phyloP scores from a whole-genome alignment of 225 moss, liverwort and hornwort species.

The Marchantia paleacea region DNA sequence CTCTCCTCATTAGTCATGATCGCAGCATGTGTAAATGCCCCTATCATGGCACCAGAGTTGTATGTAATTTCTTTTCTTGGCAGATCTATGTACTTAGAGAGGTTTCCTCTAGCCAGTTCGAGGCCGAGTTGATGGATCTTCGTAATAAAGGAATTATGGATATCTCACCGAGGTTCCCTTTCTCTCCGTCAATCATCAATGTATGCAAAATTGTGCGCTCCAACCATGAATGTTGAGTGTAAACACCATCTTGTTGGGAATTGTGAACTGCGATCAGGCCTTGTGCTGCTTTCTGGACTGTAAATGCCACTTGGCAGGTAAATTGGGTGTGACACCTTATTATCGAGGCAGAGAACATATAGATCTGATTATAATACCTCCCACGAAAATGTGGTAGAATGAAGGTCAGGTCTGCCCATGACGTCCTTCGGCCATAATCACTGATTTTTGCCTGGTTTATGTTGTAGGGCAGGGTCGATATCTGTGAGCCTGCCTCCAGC shows the following conservation, averaged over 20 bases:
- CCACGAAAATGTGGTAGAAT: background rate
- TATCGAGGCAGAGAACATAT: background rate
- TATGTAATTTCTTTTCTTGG: slow-evolving; percentile 1
- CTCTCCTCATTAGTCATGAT: background rate
- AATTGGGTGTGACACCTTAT: background rate
- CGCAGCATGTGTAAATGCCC: background rate
- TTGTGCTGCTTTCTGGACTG: background rate
- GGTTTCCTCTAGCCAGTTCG: background rate
- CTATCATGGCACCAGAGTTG: background rate
- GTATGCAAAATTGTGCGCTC: background rate
- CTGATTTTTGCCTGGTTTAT: slow-evolving; percentile 32
- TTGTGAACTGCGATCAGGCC: background rate
- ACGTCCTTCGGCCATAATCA: slow-evolving; percentile 13
- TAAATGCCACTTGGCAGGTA: background rate
- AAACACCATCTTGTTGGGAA: background rate
- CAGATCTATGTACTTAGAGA: slow-evolving; percentile 25
- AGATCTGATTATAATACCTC: background rate
- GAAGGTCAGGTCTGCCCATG: background rate
- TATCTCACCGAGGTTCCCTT: background rate
- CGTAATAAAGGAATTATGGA: background rate
- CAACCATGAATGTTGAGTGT: too few relatives aligned
- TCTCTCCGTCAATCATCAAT: background rate
- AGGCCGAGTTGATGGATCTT: slow-evolving; percentile 17
- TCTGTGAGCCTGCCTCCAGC: slow-evolving; percentile 90
- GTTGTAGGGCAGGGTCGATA: slow-evolving; percentile 88